Percentiles rank a stretch among this genome's conserved stretches.
Evolutionary conservation across 83 land plant species (phyloP).

Genomic region (Picea engelmannii): DNA sequence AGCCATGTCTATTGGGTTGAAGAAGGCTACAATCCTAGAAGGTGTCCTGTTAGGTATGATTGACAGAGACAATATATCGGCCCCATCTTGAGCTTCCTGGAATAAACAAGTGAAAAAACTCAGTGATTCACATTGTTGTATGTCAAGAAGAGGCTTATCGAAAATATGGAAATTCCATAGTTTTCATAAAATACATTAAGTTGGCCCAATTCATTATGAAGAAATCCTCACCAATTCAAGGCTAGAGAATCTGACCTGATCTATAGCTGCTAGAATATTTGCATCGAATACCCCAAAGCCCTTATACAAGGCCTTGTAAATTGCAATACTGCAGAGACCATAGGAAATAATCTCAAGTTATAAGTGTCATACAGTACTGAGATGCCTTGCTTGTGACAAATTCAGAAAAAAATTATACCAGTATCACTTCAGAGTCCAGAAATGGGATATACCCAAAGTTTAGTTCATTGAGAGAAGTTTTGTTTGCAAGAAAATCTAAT

Average conservation of each 20-base stretch:
- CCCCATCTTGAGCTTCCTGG: conserved; percentile 96
- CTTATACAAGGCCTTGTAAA: conserved; percentile 91
- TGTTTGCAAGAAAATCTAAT: no score
- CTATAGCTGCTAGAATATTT: conserved; percentile 96
- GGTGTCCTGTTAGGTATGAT: conserved; percentile 82
- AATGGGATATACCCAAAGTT: no score
- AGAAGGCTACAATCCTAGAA: conserved; percentile 79
- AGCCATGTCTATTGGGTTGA: conserved; percentile 88
- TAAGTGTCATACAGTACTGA: neutral
- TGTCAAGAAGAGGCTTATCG: neutral
- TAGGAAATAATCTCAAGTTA: neutral
- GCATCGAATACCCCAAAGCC: conserved; percentile 91
- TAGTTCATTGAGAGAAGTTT: no score
- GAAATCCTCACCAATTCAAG: conserved; percentile 2
- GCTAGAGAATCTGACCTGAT: conserved; percentile 62
- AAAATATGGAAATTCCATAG: conserved; percentile 3
- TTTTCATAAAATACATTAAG: conserved; percentile 5
- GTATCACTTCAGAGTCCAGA: no score
- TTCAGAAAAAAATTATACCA: no score
- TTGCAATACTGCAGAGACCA: conserved; percentile 71
- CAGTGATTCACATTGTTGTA: neutral
- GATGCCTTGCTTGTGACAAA: no score
- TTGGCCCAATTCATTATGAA: conserved; percentile 13
- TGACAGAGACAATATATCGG: conserved; percentile 82
- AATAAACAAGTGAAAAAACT: neutral